Conservation (phyloP, 768 basidiomycete genomes). For the Lentinula guzmanii region DNA sequence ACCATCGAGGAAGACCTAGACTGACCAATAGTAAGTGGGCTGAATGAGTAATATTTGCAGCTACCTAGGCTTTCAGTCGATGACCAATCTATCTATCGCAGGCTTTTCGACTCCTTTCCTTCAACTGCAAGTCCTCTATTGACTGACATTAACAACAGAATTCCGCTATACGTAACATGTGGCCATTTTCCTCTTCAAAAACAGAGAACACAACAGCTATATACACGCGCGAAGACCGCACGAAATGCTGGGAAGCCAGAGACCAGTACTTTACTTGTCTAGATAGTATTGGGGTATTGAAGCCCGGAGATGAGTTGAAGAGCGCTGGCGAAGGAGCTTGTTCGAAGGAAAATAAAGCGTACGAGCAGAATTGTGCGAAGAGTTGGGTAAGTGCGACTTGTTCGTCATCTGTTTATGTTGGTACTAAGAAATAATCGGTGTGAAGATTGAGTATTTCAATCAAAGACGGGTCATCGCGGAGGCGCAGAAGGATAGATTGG, state of each 20-base stretch:
- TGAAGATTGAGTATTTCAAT: constrained; percentile 94
- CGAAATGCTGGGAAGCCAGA: constrained; percentile 79
- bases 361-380: constrained; percentile 73
- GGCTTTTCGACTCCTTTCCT: too few relatives aligned
- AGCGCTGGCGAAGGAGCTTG: constrained; percentile 32
- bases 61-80: too few relatives aligned
- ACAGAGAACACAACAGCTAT: constrained; percentile 23
- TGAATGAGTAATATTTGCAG: too few relatives aligned
- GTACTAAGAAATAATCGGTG: background rate
- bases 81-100: too few relatives aligned
- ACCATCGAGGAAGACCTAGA: too few relatives aligned
- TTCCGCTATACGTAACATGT: background rate
- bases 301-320: constrained; percentile 65
- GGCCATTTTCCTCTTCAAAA: constrained; percentile 28
- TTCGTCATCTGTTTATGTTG: background rate
- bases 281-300: constrained; percentile 59
- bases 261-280: constrained; percentile 86
- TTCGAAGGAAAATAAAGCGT: constrained; percentile 43
- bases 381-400: constrained; percentile 68
- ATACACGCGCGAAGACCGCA: constrained; percentile 57
- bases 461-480: constrained; percentile 80
- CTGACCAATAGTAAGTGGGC: too few relatives aligned
- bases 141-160: too few relatives aligned
- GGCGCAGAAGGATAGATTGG: constrained; percentile 67
- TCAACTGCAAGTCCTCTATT: too few relatives aligned